Base-by-base conservation (phyloP, 805 yeast genomes). In the Wickerhamiella azymoides region DNA sequence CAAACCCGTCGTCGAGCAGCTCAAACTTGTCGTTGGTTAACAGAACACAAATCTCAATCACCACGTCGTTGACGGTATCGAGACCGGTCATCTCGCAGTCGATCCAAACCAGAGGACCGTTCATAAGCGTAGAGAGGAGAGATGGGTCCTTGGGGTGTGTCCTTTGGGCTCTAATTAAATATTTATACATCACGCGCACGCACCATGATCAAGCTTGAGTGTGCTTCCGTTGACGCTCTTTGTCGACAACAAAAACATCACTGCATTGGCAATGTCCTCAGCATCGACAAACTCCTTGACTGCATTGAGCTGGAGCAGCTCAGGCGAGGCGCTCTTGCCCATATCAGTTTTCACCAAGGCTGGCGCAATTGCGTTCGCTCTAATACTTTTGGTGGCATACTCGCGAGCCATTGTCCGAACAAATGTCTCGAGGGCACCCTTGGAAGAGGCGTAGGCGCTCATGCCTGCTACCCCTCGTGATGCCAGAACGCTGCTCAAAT, bases 21-120 rank as follows among this genome's bases (percentile, higher is more conserved):
- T 82, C 74, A 50, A 92, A 69, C 49, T 84, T 66, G 9, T 83
- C 85, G 57, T 89, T 94, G 1, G 99, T 92, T 39, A 92, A 69
- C 35, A 89, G 66, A 60, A 96, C 86, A 60, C 96, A 84, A 24
- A 92, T 79, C 62, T 92, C 98, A 49, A 92, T 83, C 54, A 92
- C 88, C 48, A 73, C 76, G 60, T 92, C 97, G n/a, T 71, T 69
- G 40, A 65, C 62, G n/a, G 79, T 77, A 54, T 89, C 81, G 35
- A 92, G 66, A 0, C 99, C 99, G 0, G 99, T 92, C 98, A 92
- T 92, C 61, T 92, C 98, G 63, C 97, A 92, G 64, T 92, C 98
- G 14, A 92, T 72, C 98, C 98, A 92, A 3, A 92, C 93, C 16
- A 89, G 50, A 13, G 33, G 33, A 10, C 33, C 33, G n/a, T 27